Conservation (phyloP, 1,284 basidiomycete species). For the Ceratobasidium sp. region DNA sequence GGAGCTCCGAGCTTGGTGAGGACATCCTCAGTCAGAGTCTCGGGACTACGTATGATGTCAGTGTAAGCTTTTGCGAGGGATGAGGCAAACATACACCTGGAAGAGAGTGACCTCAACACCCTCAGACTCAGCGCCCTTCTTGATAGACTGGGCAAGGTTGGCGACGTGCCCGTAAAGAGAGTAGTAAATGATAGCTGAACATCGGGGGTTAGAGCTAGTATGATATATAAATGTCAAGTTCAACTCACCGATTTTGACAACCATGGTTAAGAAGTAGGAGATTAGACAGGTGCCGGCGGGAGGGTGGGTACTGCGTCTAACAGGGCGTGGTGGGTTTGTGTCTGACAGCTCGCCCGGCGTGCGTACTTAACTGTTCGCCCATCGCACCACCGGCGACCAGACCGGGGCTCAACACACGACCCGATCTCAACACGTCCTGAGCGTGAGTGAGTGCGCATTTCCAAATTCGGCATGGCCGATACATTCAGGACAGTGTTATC, state of each 20-base stretch:
- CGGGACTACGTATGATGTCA: slow-evolving; percentile 45
- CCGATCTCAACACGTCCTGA: slow-evolving; percentile 30
- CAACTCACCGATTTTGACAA: slow-evolving; percentile 33
- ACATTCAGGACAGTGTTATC: slow-evolving; percentile 2
- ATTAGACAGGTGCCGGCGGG: slow-evolving; percentile 1
- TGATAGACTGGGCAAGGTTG: slow-evolving; percentile 40
- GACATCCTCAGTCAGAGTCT: slow-evolving; percentile 57
- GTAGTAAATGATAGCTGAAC: slow-evolving; percentile 31
- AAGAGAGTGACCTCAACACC: slow-evolving; percentile 42
- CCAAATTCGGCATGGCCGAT: slow-evolving; percentile 8
- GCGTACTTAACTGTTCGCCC: slow-evolving; percentile 19
- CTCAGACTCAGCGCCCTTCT: slow-evolving; percentile 39
- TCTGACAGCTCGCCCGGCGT: not conserved
- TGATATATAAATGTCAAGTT: not conserved
- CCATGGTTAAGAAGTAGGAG: slow-evolving; percentile 17
- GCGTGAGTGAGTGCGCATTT: slow-evolving; percentile 24
- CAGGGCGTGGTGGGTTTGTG: slow-evolving; percentile 8
- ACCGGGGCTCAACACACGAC: slow-evolving; percentile 19
- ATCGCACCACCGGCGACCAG: slow-evolving; percentile 19
- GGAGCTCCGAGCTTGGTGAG: slow-evolving; percentile 60
- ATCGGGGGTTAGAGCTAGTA: not conserved
- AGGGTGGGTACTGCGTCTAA: not conserved
- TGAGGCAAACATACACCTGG: slow-evolving; percentile 44
- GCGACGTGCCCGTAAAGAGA: slow-evolving; percentile 42
- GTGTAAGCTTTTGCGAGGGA: not conserved